Percentiles rank a stretch among this genome's conserved stretches.
phyloP scores from a whole-genome alignment of 2,329 filamentous ascomycete species.

The Arthrobotrys entomopaga region DNA sequence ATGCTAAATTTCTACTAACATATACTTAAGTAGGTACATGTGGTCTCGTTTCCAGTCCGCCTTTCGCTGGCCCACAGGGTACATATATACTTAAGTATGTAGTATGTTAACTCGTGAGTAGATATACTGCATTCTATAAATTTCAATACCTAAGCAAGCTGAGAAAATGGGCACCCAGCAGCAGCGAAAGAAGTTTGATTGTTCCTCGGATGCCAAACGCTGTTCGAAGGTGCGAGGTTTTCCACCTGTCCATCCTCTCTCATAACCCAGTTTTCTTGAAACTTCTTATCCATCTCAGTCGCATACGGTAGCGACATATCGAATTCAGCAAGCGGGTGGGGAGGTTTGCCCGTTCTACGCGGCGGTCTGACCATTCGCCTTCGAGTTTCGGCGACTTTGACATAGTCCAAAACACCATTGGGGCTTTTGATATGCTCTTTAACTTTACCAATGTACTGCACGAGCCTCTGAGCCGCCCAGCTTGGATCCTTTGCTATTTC shows the following conservation, averaged over 20 bases:
- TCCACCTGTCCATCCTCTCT: not conserved
- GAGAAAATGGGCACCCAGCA: slow-evolving; percentile 4
- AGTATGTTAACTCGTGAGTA: too few relatives aligned
- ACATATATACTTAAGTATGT: too few relatives aligned
- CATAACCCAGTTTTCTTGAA: not conserved
- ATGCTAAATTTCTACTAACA: too few relatives aligned
- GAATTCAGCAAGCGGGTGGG: slow-evolving; percentile 1
- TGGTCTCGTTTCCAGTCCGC: too few relatives aligned
- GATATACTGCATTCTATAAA: not conserved
- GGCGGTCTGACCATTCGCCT: too few relatives aligned
- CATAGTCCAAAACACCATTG: too few relatives aligned
- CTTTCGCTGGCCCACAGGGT: too few relatives aligned
- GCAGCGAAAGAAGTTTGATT: slow-evolving; percentile 5
- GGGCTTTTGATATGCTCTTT: too few relatives aligned
- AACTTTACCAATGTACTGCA: too few relatives aligned
- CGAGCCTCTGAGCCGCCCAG: too few relatives aligned
- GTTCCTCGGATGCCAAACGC: slow-evolving; percentile 1
- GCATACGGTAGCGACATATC: not conserved
- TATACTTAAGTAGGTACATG: too few relatives aligned
- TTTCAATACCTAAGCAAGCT: not conserved
- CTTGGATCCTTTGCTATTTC: too few relatives aligned
- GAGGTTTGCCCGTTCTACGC: not conserved
- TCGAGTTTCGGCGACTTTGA: not conserved
- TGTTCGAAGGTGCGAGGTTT: not conserved
- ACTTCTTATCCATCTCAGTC: not conserved